phyloP scores from a whole-genome alignment of 345 rosid species.

The Murraya koenigii region DNA sequence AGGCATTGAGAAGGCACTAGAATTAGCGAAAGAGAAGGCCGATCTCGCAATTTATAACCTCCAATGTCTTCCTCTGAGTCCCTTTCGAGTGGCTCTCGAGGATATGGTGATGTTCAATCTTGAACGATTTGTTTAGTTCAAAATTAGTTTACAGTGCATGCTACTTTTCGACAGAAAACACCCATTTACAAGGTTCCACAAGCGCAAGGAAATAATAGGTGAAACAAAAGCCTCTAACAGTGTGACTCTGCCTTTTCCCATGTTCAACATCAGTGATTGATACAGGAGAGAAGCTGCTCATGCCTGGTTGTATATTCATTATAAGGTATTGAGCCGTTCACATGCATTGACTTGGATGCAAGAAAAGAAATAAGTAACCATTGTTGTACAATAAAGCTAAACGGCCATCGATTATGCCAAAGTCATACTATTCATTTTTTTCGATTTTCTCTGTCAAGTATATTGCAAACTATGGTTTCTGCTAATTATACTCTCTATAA shows the following conservation, averaged over 20 bases:
- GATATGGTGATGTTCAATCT: slow-evolving; percentile 90
- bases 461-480: not conserved
- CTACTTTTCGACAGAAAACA: not conserved
- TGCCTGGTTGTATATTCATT: slow-evolving; percentile 25
- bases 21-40: slow-evolving; percentile 83
- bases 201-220: not conserved
- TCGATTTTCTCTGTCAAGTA: not conserved
- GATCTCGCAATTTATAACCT: slow-evolving; percentile 67
- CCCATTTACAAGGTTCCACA: not conserved
- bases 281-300: slow-evolving; percentile 10
- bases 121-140: slow-evolving; percentile 65
- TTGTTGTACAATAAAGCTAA: slow-evolving; percentile 9
- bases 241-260: not conserved
- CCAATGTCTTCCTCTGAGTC: slow-evolving; percentile 56
- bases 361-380: slow-evolving; percentile 4
- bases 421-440: not conserved
- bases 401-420: slow-evolving; percentile 6
- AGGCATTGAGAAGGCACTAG: slow-evolving; percentile 75
- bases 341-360: not conserved
- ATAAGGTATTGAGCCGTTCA: slow-evolving; percentile 25
- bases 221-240: slow-evolving; percentile 6
- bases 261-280: not conserved
- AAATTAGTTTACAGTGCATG: not conserved
- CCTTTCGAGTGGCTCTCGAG: slow-evolving; percentile 62
- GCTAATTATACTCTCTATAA: not conserved